Percentiles rank a stretch among this genome's conserved stretches.
Evolutionary conservation across 2,329 filamentous ascomycete species (phyloP).

Genomic region (Myriosclerotinia scirpicola): DNA sequence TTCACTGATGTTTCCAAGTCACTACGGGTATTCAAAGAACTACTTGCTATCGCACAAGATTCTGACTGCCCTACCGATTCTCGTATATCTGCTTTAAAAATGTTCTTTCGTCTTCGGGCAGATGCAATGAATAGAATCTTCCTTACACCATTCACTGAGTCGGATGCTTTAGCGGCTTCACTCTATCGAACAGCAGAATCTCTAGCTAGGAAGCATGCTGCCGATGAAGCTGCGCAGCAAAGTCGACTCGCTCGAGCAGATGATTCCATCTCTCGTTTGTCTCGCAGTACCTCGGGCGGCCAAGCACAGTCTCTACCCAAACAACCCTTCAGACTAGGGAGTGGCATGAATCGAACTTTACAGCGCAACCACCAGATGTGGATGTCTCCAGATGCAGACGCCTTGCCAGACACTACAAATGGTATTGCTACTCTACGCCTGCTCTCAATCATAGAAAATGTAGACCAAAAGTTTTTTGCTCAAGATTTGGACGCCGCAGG

Average conservation of each 20-base stretch:
- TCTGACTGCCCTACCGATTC: constrained; percentile 64
- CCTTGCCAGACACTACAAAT: constrained; percentile 49
- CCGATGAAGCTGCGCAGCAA: constrained; percentile 44
- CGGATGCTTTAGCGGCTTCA: constrained; percentile 68
- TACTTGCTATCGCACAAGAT: constrained; percentile 63
- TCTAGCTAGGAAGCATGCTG: constrained; percentile 45
- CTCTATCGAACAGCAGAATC: constrained; percentile 64
- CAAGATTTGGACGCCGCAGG: constrained; percentile 15
- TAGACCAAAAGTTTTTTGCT: neutral
- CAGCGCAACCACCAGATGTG: constrained; percentile 55
- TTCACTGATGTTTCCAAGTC: constrained; percentile 65
- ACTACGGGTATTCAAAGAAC: constrained; percentile 58
- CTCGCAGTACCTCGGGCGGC: constrained; percentile 40
- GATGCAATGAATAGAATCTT: constrained; percentile 78
- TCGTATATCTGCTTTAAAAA: constrained; percentile 71
- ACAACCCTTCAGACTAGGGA: constrained; percentile 39
- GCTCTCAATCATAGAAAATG: constrained; percentile 32
- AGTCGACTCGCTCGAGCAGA: constrained; percentile 43
- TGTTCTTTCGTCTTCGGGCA: constrained; percentile 79
- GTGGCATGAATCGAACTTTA: constrained; percentile 35
- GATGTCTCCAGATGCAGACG: constrained; percentile 57
- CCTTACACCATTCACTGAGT: constrained; percentile 68
- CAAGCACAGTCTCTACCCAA: constrained; percentile 41
- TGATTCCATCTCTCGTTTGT: constrained; percentile 37
- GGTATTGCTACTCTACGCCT: constrained; percentile 40